Percentiles rank a stretch among this genome's conserved stretches.
phyloP scores from a whole-genome alignment of 768 basidiomycete species.

The Tulasnella sp. region DNA sequence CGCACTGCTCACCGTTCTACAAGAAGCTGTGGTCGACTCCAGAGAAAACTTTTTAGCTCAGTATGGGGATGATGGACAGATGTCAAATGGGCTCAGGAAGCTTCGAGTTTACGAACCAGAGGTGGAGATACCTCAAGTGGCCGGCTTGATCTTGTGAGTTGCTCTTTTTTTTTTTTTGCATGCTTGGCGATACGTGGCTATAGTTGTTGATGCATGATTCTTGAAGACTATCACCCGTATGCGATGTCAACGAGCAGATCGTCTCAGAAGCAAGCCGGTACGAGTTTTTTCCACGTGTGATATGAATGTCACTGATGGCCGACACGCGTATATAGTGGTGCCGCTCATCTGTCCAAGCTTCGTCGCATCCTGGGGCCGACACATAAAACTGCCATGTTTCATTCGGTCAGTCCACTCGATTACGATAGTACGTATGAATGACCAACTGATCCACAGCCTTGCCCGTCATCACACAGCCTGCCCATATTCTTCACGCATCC shows the following conservation, averaged over 20 bases:
- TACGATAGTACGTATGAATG: too few relatives aligned
- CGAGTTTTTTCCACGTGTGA: conserved; percentile 12
- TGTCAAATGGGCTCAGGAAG: conserved; percentile 19
- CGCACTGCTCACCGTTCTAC: conserved; percentile 18
- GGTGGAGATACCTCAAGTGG: conserved; percentile 15
- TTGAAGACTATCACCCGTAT: conserved; percentile 15
- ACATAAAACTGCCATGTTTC: conserved; percentile 20
- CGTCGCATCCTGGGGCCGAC: conserved; percentile 19
- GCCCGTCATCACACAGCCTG: conserved; percentile 18
- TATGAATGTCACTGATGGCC: too few relatives aligned
- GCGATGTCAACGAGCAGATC: conserved; percentile 21
- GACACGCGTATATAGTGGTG: conserved; percentile 16
- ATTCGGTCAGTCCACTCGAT: conserved; percentile 15
- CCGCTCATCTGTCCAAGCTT: conserved; percentile 19
- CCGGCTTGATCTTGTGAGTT: conserved; percentile 21
- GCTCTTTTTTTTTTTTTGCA: not conserved
- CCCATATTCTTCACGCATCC: conserved; percentile 21
- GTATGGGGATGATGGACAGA: not conserved
- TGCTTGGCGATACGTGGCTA: not conserved
- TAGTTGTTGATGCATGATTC: not conserved
- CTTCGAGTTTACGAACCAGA: conserved; percentile 19
- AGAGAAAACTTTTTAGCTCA: conserved; percentile 7
- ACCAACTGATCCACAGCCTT: too few relatives aligned
- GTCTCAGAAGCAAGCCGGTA: conserved; percentile 17
- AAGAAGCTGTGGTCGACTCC: conserved; percentile 19